Percentiles rank a stretch among this genome's conserved stretches.
Evolutionary conservation across 306 rosid genomes (phyloP).

Genomic region (Vigna trinervia): DNA sequence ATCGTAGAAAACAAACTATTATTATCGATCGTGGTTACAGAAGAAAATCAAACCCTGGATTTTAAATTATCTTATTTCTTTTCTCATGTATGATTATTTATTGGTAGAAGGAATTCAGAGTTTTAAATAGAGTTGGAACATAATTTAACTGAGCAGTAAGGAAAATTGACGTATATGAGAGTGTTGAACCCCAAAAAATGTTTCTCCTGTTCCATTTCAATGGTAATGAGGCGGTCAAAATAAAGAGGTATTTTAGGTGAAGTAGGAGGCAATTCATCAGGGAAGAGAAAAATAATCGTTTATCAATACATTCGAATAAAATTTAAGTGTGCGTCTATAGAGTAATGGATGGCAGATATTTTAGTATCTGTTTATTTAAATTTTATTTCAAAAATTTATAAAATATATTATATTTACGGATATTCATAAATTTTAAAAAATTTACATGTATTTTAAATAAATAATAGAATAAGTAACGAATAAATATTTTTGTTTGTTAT

Average conservation of each 20-base stretch:
- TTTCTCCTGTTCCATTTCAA: conserved; percentile 5
- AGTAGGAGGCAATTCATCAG: neutral
- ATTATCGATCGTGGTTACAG: conserved; percentile 12
- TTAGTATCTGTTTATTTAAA: no score
- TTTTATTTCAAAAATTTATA: no score
- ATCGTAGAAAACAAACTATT: neutral
- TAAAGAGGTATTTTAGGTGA: conserved; percentile 1
- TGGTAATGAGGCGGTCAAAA: neutral
- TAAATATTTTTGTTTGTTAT: no score
- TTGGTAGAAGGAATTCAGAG: neutral
- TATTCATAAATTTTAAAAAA: no score
- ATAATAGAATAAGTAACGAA: no score
- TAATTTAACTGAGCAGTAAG: neutral
- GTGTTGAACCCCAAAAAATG: neutral
- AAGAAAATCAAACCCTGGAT: conserved; percentile 34
- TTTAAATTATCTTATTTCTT: conserved; percentile 15
- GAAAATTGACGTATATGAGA: neutral
- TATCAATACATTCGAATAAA: no score
- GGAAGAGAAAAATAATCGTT: no score
- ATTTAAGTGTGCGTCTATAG: no score
- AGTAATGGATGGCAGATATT: no score
- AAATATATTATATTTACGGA: no score
- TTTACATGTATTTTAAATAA: no score
- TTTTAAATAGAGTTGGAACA: neutral
- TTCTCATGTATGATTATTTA: neutral